phyloP scores from a whole-genome alignment of 768 basidiomycete species.

The Amanita thiersii region DNA sequence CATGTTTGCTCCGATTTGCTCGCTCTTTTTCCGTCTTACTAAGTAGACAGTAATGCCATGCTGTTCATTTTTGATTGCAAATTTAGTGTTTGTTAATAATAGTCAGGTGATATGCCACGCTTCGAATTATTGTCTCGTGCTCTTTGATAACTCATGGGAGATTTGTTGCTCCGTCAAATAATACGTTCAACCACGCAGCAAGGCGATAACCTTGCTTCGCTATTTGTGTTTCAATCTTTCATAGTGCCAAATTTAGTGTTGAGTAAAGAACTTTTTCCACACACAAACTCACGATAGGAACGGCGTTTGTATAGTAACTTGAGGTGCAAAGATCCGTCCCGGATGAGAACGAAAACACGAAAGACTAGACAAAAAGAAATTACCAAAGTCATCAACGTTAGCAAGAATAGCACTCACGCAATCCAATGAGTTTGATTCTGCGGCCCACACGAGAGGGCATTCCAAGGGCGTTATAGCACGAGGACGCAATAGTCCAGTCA shows the following conservation, averaged over 20 bases:
- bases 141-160: constrained; percentile 21
- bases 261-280: background rate
- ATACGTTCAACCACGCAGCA: constrained; percentile 42
- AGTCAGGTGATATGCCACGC: background rate
- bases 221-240: constrained; percentile 37
- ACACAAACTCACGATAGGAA: constrained; percentile 23
- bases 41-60: no score
- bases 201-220: constrained; percentile 40
- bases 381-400: constrained; percentile 1
- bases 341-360: constrained; percentile 31
- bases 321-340: constrained; percentile 39
- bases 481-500: constrained; percentile 18
- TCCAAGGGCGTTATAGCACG: constrained; percentile 29
- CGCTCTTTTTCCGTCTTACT: no score
- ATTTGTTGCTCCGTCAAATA: constrained; percentile 32
- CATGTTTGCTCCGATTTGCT: constrained; percentile 51
- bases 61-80: no score
- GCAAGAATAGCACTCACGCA: constrained; percentile 23
- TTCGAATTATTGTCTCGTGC: background rate
- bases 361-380: constrained; percentile 20
- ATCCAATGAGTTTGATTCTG: constrained; percentile 35
- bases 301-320: constrained; percentile 25
- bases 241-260: constrained; percentile 6
- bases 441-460: constrained; percentile 41
- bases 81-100: background rate